Conservation (phyloP, 208 protist genomes). For the Leishmania amazonensis region DNA sequence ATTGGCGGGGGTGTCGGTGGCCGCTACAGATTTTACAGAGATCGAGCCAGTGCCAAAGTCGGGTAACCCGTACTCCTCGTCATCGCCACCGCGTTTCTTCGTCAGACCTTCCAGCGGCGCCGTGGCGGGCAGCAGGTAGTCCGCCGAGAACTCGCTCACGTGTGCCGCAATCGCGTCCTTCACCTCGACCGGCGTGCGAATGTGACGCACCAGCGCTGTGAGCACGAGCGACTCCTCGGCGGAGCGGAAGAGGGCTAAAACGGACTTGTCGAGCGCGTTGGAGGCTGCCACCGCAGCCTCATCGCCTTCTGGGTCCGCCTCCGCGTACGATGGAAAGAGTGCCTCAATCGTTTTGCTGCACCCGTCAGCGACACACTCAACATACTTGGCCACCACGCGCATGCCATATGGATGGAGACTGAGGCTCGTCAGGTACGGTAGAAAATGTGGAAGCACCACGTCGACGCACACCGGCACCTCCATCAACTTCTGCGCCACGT, state of each 20-base stretch:
- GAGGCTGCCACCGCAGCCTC: slow-evolving; percentile 30
- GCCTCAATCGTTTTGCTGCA: slow-evolving; percentile 43
- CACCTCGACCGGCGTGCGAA: slow-evolving; percentile 48
- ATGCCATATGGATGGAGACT: slow-evolving; percentile 66
- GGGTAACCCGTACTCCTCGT: slow-evolving; percentile 55
- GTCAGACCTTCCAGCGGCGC: not conserved
- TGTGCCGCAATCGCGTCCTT: slow-evolving; percentile 84
- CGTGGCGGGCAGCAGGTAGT: slow-evolving; percentile 52
- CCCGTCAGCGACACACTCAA: slow-evolving; percentile 43
- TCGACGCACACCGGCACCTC: slow-evolving; percentile 66
- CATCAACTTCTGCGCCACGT: slow-evolving; percentile 87
- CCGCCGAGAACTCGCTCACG: slow-evolving; percentile 62
- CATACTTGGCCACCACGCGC: slow-evolving; percentile 79
- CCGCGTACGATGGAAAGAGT: slow-evolving; percentile 35
- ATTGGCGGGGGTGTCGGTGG: slow-evolving; percentile 18
- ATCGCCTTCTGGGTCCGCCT: slow-evolving; percentile 24
- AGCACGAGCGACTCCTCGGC: slow-evolving; percentile 71
- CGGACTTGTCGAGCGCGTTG: slow-evolving; percentile 38
- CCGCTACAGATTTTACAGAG: not conserved
- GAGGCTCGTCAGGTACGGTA: slow-evolving; percentile 43
- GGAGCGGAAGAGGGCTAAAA: slow-evolving; percentile 43
- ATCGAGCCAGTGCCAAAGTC: slow-evolving; percentile 54
- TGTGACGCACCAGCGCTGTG: slow-evolving; percentile 65
- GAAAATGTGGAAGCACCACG: slow-evolving; percentile 54
- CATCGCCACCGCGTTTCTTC: not conserved